Percentiles rank a stretch among this genome's conserved stretches.
phyloP scores from a whole-genome alignment of 2,329 filamentous ascomycete genomes.

The Diaporthe sp. region DNA sequence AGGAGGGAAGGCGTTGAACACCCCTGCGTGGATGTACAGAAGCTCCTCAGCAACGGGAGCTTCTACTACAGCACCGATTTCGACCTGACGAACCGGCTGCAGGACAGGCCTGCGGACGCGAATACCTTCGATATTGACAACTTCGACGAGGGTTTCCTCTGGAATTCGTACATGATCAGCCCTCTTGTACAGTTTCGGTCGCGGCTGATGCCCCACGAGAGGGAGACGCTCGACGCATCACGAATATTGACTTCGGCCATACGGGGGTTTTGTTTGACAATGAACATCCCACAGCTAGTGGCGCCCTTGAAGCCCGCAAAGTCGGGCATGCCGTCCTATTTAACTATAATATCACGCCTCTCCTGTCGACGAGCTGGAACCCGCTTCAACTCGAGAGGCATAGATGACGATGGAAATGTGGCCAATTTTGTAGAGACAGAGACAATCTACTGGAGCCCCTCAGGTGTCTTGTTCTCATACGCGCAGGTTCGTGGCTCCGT shows the following conservation, averaged over 20 bases:
- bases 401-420: constrained; percentile 97
- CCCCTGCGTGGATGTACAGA: constrained; percentile 91
- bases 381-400: constrained; percentile 95
- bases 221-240: constrained; percentile 84
- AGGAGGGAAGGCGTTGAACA: constrained; percentile 84
- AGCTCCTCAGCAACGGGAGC: constrained; percentile 90
- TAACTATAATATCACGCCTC: constrained; percentile 92
- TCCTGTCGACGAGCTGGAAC: constrained; percentile 94
- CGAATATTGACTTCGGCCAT: constrained; percentile 94
- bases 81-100: constrained; percentile 92
- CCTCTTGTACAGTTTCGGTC: constrained; percentile 92
- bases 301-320: constrained; percentile 77
- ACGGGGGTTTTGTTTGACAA: constrained; percentile 89
- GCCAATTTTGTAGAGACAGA: constrained; percentile 99
- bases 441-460: constrained; percentile 89
- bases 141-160: constrained; percentile 91
- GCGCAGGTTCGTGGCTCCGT: constrained; percentile 93
- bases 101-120: constrained; percentile 84
- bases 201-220: constrained; percentile 81
- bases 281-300: constrained; percentile 83
- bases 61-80: constrained; percentile 99
- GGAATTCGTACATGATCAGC: constrained; percentile 99
- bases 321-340: constrained; percentile 82
- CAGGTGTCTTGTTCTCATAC: constrained; percentile 88
- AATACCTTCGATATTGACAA: constrained; percentile 91